These are phyloP conservation scores for Kodamaea lidongshanica DNA, from an alignment of 805 yeast species.

Conservation along the genomic window DNA sequence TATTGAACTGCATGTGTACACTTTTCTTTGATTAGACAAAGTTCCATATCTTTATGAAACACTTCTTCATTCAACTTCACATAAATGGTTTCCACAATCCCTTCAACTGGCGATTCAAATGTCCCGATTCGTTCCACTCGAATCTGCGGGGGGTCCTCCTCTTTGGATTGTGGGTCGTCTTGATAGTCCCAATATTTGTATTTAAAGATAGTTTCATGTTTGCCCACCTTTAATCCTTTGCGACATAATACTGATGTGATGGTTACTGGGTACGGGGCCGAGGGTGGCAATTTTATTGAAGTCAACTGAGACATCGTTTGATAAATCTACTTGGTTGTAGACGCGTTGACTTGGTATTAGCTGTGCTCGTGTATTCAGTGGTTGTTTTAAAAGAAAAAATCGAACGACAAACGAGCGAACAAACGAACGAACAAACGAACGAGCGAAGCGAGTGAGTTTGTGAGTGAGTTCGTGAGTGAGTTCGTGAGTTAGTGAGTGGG, in stretches of 20 bases:
- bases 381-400: too few species aligned
- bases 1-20: conserved; percentile 91
- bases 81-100: conserved; percentile 47
- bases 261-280: conserved; percentile 64
- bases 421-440: too few species aligned
- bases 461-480: too few species aligned
- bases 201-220: conserved; percentile 50
- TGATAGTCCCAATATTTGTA: conserved; percentile 66
- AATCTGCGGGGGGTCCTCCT: conserved; percentile 36
- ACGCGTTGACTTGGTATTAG: too few species aligned
- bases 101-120: conserved; percentile 80
- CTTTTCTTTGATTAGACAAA: conserved; percentile 65
- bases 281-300: conserved; percentile 49
- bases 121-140: conserved; percentile 66
- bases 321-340: background rate
- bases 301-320: conserved; percentile 42
- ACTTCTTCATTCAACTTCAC: conserved; percentile 59
- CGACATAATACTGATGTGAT: conserved; percentile 44
- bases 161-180: conserved; percentile 45
- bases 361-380: too few species aligned
- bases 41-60: conserved; percentile 35
- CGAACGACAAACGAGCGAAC: too few species aligned
- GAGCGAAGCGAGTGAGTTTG: too few species aligned
- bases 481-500: too few species aligned
- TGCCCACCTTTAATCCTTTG: conserved; percentile 41